Evolutionary conservation across 2,329 filamentous ascomycete genomes (phyloP), one percentile per base, ranked within the genome.

Genomic region (Aspergillus novoparasiticus): DNA sequence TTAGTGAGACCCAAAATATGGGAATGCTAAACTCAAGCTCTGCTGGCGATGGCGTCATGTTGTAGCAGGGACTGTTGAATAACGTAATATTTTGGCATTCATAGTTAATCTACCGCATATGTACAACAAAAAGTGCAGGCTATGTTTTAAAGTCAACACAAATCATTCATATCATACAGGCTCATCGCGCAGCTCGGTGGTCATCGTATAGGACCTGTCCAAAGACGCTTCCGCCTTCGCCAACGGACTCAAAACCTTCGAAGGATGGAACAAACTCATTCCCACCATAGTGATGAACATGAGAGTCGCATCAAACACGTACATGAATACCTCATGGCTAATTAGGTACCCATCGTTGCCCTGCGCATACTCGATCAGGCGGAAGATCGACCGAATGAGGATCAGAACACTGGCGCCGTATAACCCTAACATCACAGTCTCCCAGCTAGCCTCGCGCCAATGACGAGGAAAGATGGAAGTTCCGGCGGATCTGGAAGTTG

Each of bases 221-320:
- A 30, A 30, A 4, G 46, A 9, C 3, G 11, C 51, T 16, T 54
- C 30, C 30, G 9, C 30, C 43, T 58, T 50, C 14, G 41, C 43
- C 23, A 19, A 32, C 86, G 57, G 80, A 21, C 58, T 23, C 28
- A 57, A 16, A 34, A 60, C 36, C 30, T 36, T 21, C 4, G 50
- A 46, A 19, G 58, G 58, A 30, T 60, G 58, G 16, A 56, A 46
- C 8, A 39, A 19, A n/a, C 53, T 60, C 58, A 60, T 60, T 19
- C 51, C 51, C n/a, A 60, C 58, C 58, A 60, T 60, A 11, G n/a
- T 46, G 28, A 39, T 43, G n/a, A 66, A 60, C 65, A 67, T 67
- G 16, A 63, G 14, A 19, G 58, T 19, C 34, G 63, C 43, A 57
- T 71, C 69, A 46, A 71, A 71, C 2, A 71, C 64, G 59, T 71